Percentiles rank a stretch among this genome's conserved stretches.
These are phyloP conservation scores for Pseudogymnoascus sp. DNA, from an alignment of 2,329 filamentous ascomycete species.

Conservation along the genomic window DNA sequence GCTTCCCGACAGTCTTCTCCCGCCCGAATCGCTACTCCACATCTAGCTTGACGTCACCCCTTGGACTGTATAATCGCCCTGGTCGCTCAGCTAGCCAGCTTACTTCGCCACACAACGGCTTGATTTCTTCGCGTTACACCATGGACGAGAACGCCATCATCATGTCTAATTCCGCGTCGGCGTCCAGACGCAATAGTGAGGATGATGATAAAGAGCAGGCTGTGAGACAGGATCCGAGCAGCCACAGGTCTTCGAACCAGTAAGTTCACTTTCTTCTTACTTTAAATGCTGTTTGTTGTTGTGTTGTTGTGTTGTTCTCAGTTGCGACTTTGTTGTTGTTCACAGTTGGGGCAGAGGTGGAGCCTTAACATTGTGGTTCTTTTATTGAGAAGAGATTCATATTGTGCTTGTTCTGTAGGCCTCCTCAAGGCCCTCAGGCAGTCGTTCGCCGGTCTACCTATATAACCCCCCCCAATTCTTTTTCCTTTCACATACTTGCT, in stretches of 20 bases:
- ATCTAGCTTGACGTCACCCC: slow-evolving; percentile 74
- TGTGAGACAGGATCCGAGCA: slow-evolving; percentile 60
- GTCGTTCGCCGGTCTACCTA: neutral
- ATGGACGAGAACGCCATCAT: slow-evolving; percentile 51
- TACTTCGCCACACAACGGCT: slow-evolving; percentile 65
- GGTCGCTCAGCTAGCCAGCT: slow-evolving; percentile 72
- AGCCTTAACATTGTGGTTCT: neutral
- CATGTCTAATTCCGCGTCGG: slow-evolving; percentile 63
- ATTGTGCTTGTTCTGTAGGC: neutral
- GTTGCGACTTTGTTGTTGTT: neutral
- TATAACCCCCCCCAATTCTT: neutral
- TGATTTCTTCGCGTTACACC: slow-evolving; percentile 51
- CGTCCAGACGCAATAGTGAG: slow-evolving; percentile 85
- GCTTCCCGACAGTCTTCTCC: slow-evolving; percentile 73
- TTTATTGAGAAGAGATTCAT: neutral
- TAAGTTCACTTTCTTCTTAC: slow-evolving; percentile 46
- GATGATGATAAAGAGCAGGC: slow-evolving; percentile 81
- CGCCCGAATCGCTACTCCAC: slow-evolving; percentile 84
- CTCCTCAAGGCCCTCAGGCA: neutral
- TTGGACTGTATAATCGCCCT: slow-evolving; percentile 62
- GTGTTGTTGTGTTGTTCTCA: neutral
- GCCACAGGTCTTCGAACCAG: slow-evolving; percentile 69
- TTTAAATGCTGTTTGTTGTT: neutral
- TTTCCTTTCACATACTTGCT: slow-evolving; percentile 5
- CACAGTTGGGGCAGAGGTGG: neutral